These are phyloP conservation scores for Tetraselmis chui DNA, from an alignment of 139 green algal genomes.

Conservation along the genomic window DNA sequence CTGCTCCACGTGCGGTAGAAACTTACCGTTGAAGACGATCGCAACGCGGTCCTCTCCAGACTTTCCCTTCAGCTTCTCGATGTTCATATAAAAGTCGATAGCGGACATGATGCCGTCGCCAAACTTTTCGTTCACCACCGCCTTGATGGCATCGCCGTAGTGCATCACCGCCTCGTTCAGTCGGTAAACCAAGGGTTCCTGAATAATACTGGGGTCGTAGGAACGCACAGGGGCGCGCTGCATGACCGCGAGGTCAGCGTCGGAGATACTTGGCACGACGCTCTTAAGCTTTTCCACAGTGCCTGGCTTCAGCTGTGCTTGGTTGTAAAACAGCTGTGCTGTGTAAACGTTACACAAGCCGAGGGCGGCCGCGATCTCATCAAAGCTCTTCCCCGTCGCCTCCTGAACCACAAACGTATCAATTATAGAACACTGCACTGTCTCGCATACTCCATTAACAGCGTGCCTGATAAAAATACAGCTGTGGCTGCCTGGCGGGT, in stretches of 20 bases:
- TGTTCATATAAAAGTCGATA: conserved; percentile 33
- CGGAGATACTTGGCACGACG: conserved; percentile 30
- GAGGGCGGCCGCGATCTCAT: conserved; percentile 38
- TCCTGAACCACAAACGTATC: too few species aligned
- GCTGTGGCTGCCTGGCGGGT: too few species aligned
- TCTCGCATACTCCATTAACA: too few species aligned
- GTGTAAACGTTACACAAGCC: conserved; percentile 53
- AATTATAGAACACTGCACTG: too few species aligned
- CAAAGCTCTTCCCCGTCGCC: conserved; percentile 44
- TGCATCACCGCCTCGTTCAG: conserved; percentile 31
- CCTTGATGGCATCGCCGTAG: conserved; percentile 39
- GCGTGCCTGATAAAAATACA: too few species aligned
- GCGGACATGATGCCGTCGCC: conserved; percentile 39
- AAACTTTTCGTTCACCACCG: conserved; percentile 18
- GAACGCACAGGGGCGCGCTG: conserved; percentile 26
- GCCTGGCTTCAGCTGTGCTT: conserved; percentile 42
- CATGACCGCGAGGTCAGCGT: conserved; percentile 40
- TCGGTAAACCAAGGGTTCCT: conserved; percentile 38
- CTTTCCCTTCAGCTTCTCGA: conserved; percentile 42
- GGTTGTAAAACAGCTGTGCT: conserved; percentile 56
- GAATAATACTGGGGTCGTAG: conserved; percentile 31
- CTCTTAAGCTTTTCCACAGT: conserved; percentile 17
- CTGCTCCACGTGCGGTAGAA: not conserved
- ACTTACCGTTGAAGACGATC: conserved; percentile 54
- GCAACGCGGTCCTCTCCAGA: conserved; percentile 42